Conservation (phyloP, 129 eudicot species). For the Centrapalus pauciflorus region DNA sequence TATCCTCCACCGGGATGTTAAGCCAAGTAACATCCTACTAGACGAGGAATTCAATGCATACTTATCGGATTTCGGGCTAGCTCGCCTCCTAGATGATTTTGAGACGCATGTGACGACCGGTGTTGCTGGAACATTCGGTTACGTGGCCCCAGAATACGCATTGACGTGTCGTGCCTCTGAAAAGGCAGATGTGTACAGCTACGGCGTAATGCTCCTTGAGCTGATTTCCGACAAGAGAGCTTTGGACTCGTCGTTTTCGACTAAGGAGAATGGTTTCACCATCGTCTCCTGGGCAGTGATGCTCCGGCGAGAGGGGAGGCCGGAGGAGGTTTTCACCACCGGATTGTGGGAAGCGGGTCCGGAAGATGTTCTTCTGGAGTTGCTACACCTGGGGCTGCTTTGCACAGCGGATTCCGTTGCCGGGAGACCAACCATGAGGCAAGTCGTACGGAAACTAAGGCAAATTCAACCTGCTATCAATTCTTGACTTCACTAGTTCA, state of each 20-base stretch:
- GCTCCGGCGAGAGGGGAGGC: conserved; percentile 39
- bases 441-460: conserved; percentile 51
- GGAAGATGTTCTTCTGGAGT: conserved; percentile 29
- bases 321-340: conserved; percentile 35
- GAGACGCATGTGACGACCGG: conserved; percentile 61
- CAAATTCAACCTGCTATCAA: conserved; percentile 24
- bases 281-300: conserved; percentile 52
- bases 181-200: conserved; percentile 59
- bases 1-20: conserved; percentile 54
- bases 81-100: conserved; percentile 49
- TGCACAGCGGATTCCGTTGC: conserved; percentile 46
- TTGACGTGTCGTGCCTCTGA: conserved; percentile 52
- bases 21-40: conserved; percentile 56
- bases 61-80: conserved; percentile 54
- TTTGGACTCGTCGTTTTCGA: conserved; percentile 51
- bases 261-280: conserved; percentile 50
- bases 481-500: conserved; percentile 14
- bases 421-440: conserved; percentile 50
- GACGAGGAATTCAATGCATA: conserved; percentile 58
- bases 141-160: conserved; percentile 67
- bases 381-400: conserved; percentile 44
- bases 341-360: conserved; percentile 58
- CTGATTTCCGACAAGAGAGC: conserved; percentile 52
- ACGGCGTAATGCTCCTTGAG: conserved; percentile 52
- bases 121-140: conserved; percentile 63